A percentile compares a stretch with the other conserved stretches of the same genome.
Conservation (phyloP, 768 basidiomycete genomes). For the Asterophora parasitica region DNA sequence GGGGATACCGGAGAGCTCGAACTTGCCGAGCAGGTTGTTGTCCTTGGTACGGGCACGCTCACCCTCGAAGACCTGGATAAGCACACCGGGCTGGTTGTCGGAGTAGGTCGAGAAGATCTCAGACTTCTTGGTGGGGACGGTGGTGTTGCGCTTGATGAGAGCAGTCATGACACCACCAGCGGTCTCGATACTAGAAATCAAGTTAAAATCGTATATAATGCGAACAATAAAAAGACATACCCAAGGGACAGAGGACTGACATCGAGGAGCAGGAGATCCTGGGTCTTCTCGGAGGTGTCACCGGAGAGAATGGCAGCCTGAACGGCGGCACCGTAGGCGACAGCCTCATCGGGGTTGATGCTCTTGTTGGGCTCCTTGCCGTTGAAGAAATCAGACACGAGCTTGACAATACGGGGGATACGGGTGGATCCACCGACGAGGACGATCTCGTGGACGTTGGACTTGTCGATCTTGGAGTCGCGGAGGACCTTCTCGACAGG, state of each 20-base stretch:
- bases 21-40: slow-evolving; percentile 98
- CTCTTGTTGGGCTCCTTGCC: slow-evolving; percentile 99
- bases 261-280: slow-evolving; percentile 93
- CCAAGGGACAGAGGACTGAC: slow-evolving; percentile 83
- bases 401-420: slow-evolving; percentile 96
- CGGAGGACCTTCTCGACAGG: slow-evolving; percentile 98
- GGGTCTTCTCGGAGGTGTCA: slow-evolving; percentile 96
- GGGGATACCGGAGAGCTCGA: slow-evolving; percentile 94
- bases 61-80: slow-evolving; percentile 98
- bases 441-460: slow-evolving; percentile 94
- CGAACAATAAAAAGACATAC: slow-evolving; percentile 23
- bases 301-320: slow-evolving; percentile 98
- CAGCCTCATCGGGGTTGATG: slow-evolving; percentile 99
- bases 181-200: slow-evolving; percentile 77
- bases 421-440: slow-evolving; percentile 97
- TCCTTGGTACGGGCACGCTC: slow-evolving; percentile 98
- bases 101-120: slow-evolving; percentile 98
- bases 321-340: slow-evolving; percentile 97
- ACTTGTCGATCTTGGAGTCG: slow-evolving; percentile 97
- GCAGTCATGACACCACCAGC: slow-evolving; percentile 99
- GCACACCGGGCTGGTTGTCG: slow-evolving; percentile 97
- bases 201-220: slow-evolving; percentile 17
- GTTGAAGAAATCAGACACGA: slow-evolving; percentile 97
- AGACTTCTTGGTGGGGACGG: slow-evolving; percentile 97
- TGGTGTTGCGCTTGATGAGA: slow-evolving; percentile 98